These are phyloP conservation scores for Plasmodium ovale DNA, from an alignment of 169 alveolate species.

Conservation along the genomic window DNA sequence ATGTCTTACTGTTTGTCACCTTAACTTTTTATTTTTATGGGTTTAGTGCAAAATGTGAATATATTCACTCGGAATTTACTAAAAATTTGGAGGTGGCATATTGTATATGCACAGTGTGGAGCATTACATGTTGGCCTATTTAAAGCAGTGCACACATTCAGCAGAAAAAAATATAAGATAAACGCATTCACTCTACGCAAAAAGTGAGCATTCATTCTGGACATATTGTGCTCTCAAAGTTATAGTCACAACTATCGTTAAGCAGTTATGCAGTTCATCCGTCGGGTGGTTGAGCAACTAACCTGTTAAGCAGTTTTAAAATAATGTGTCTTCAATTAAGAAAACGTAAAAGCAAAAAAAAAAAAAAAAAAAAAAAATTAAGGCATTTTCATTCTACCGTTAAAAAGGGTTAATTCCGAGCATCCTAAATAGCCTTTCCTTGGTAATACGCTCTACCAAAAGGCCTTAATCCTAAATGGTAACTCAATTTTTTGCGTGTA, in stretches of 20 bases:
- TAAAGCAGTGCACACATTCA: constrained; percentile 9
- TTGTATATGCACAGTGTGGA: neutral
- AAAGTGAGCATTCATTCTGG: neutral
- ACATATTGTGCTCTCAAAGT: too few relatives aligned
- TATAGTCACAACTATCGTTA: too few relatives aligned
- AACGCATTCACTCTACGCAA: neutral
- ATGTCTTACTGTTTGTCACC: neutral
- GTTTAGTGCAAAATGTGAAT: constrained; percentile 1
- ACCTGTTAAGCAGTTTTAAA: neutral
- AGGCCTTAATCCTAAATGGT: neutral
- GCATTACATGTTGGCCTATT: neutral
- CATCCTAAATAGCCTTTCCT: neutral
- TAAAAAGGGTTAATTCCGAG: neutral
- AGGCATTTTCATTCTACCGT: neutral
- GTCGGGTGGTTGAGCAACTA: too few relatives aligned
- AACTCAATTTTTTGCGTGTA: neutral
- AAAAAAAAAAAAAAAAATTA: neutral
- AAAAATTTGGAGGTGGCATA: neutral
- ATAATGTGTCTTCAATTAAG: neutral
- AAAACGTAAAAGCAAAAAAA: neutral
- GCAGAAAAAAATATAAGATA: constrained; percentile 1
- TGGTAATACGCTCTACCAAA: neutral
- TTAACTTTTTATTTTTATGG: neutral
- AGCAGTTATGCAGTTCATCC: too few relatives aligned
- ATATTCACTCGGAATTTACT: neutral